phyloP scores from a whole-genome alignment of 2,329 filamentous ascomycete species.

The Xylariaceae sp. region DNA sequence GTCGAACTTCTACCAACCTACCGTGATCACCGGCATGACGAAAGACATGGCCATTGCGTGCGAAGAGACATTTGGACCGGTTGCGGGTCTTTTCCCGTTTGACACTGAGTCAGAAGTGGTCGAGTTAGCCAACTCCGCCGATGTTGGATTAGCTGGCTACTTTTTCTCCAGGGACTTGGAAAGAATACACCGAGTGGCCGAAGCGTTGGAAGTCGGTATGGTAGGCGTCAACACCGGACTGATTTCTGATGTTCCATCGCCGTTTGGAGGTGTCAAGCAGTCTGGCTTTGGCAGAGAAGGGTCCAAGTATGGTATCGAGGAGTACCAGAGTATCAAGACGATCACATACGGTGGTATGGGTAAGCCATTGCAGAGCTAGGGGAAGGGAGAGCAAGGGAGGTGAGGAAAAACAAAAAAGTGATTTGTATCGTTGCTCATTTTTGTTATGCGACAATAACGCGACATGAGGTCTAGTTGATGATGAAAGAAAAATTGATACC shows the following conservation, averaged over 20 bases:
- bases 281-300: conserved; percentile 78
- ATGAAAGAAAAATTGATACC: not conserved
- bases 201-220: conserved; percentile 78
- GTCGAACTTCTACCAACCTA: conserved; percentile 82
- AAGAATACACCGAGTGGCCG: conserved; percentile 56
- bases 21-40: conserved; percentile 82
- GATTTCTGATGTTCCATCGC: conserved; percentile 52
- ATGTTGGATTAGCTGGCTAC: conserved; percentile 89
- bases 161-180: conserved; percentile 71
- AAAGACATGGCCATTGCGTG: conserved; percentile 74
- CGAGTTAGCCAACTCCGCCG: conserved; percentile 69
- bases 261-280: conserved; percentile 78
- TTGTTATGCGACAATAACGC: not conserved
- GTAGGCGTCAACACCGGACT: conserved; percentile 76
- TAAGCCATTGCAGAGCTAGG: conserved; percentile 46
- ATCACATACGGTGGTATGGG: conserved; percentile 50
- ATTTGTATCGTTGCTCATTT: not conserved
- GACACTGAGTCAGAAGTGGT: conserved; percentile 86
- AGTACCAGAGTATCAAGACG: conserved; percentile 71
- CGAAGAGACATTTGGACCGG: conserved; percentile 94
- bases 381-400: not conserved
- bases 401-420: not conserved
- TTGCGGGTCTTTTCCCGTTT: conserved; percentile 86
- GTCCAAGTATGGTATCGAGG: conserved; percentile 68
- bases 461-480: not conserved